Percentiles rank a stretch among this genome's conserved stretches.
Conservation (phyloP, 2,329 filamentous ascomycete genomes). For the Clonostachys byssicola region DNA sequence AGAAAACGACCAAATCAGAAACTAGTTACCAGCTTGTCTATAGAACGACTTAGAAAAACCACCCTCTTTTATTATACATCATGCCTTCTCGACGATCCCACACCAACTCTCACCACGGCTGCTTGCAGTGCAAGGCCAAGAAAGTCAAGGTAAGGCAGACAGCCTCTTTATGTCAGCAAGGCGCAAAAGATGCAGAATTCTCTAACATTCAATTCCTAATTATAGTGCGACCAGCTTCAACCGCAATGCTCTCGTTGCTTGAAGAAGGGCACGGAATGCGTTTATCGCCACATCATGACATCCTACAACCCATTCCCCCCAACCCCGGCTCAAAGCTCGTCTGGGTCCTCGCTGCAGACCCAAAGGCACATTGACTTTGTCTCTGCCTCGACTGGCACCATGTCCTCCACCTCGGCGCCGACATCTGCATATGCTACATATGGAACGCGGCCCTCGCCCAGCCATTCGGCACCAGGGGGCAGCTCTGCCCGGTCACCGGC, state of each 20-base stretch:
- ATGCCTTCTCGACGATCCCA: conserved; percentile 7
- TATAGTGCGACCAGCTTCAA: conserved; percentile 7
- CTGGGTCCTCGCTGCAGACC: too few relatives aligned
- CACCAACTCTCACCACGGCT: conserved; percentile 8
- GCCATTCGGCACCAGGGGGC: too few relatives aligned
- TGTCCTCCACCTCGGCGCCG: too few relatives aligned
- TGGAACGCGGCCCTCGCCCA: too few relatives aligned
- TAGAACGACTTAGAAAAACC: too few relatives aligned
- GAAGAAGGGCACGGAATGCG: conserved; percentile 2
- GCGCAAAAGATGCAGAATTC: not conserved
- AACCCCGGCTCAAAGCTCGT: too few relatives aligned
- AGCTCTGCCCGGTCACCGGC: too few relatives aligned
- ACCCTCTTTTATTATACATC: not conserved
- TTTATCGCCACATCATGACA: conserved; percentile 7
- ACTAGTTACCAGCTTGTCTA: too few relatives aligned
- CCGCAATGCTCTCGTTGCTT: conserved; percentile 5
- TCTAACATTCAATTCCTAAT: not conserved
- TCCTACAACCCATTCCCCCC: conserved; percentile 5
- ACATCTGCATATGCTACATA: too few relatives aligned
- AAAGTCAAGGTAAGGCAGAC: conserved; percentile 5
- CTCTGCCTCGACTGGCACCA: too few relatives aligned
- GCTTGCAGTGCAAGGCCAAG: conserved; percentile 6
- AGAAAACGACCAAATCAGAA: too few relatives aligned
- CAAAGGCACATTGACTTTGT: too few relatives aligned
- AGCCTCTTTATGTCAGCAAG: not conserved